These are phyloP conservation scores for Sutorius eximius DNA, from an alignment of 1,284 basidiomycete genomes.

Conservation along the genomic window DNA sequence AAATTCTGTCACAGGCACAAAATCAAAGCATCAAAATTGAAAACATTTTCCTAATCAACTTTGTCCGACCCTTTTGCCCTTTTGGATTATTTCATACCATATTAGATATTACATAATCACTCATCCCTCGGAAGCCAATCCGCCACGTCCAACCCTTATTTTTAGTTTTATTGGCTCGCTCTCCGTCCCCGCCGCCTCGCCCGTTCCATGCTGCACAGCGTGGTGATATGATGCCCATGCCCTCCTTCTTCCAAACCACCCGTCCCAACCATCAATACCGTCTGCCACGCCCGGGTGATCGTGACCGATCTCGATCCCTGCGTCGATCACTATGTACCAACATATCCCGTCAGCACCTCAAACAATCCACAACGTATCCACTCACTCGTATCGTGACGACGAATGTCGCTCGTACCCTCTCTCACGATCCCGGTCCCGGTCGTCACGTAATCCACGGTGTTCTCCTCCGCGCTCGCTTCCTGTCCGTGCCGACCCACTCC, in stretches of 20 bases:
- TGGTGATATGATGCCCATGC: constrained; percentile 14
- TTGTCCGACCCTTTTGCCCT: constrained; percentile 20
- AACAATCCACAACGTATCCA: constrained; percentile 19
- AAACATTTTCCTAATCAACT: constrained; percentile 31
- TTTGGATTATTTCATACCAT: constrained; percentile 15
- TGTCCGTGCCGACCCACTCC: constrained; percentile 38
- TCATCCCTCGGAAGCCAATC: constrained; percentile 1
- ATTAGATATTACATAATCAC: constrained; percentile 29
- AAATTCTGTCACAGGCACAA: constrained; percentile 40
- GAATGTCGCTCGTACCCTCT: constrained; percentile 70
- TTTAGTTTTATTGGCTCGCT: constrained; percentile 4
- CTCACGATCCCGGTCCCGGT: constrained; percentile 65
- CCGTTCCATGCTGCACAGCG: constrained; percentile 27
- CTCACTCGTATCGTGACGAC: constrained; percentile 75
- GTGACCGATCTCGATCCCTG: constrained; percentile 72
- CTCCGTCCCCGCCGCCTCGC: constrained; percentile 24
- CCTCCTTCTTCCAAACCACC: background rate
- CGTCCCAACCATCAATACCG: constrained; percentile 49
- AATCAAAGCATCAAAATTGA: constrained; percentile 30
- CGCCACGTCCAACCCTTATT: constrained; percentile 1
- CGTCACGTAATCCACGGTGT: constrained; percentile 55
- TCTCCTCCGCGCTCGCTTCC: constrained; percentile 47
- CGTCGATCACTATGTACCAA: constrained; percentile 56
- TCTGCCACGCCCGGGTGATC: constrained; percentile 67
- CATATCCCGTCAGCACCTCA: constrained; percentile 12